Percentiles rank a stretch among this genome's conserved stretches.
Evolutionary conservation across 257 asterid genomes (phyloP).

Genomic region (Striga asiatica): DNA sequence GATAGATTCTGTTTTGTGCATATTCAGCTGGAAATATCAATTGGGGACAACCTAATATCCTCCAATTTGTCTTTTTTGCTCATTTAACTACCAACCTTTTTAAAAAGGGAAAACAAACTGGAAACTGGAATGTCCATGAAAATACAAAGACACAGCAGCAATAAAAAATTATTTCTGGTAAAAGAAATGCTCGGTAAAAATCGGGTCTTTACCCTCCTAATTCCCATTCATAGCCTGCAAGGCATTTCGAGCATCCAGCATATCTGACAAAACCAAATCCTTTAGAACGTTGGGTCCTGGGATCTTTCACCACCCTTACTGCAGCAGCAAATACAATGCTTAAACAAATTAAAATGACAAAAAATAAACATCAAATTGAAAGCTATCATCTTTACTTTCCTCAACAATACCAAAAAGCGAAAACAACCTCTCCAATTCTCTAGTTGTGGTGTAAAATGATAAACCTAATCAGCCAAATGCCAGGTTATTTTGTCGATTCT

Average conservation of each 20-base stretch:
- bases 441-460: conserved; percentile 56
- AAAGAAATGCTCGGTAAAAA: not conserved
- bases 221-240: conserved; percentile 51
- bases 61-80: too few species aligned
- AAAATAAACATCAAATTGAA: too few species aligned
- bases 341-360: not conserved
- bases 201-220: conserved; percentile 33
- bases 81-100: too few species aligned
- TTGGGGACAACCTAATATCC: too few species aligned
- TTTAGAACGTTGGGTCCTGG: conserved; percentile 49
- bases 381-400: conserved; percentile 41
- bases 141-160: too few species aligned
- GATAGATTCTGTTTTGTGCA: too few species aligned
- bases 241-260: conserved; percentile 52
- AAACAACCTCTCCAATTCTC: conserved; percentile 41
- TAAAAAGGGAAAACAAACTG: too few species aligned
- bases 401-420: conserved; percentile 49
- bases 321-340: conserved; percentile 1
- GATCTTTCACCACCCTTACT: conserved; percentile 60
- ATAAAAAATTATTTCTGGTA: too few species aligned
- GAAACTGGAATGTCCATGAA: too few species aligned
- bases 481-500: too few species aligned
- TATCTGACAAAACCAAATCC: conserved; percentile 73
- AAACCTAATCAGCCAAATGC: conserved; percentile 29
- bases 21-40: too few species aligned